phyloP scores from a whole-genome alignment of 2,329 filamentous ascomycete genomes.

The Fusarium staphyleae region DNA sequence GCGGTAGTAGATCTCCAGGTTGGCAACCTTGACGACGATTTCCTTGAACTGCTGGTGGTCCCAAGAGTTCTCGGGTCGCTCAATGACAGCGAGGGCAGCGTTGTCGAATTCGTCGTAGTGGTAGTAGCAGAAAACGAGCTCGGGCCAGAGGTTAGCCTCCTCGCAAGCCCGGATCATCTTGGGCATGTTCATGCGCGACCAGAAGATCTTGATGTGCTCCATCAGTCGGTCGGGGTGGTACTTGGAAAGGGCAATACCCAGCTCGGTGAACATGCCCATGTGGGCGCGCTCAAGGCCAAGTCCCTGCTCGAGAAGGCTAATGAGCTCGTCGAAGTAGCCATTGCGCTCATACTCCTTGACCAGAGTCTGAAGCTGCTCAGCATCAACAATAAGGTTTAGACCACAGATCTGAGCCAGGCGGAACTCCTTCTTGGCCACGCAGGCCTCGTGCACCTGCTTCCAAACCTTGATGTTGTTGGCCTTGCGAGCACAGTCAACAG shows the following conservation, averaged over 20 bases:
- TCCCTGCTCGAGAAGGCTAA: constrained; percentile 90
- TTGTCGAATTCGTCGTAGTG: constrained; percentile 99
- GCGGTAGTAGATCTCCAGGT: constrained; percentile 98
- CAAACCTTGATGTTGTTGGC: constrained; percentile 99
- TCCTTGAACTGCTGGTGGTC: constrained; percentile 99
- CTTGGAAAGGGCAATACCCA: constrained; percentile 90
- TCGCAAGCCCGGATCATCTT: constrained; percentile 95
- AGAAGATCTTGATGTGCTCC: constrained; percentile 99
- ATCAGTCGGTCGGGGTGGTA: constrained; percentile 96
- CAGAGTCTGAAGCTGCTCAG: constrained; percentile 89
- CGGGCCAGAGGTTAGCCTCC: constrained; percentile 95
- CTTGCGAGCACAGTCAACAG: constrained; percentile 96
- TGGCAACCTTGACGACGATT: constrained; percentile 95
- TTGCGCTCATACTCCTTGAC: constrained; percentile 97
- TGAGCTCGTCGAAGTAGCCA: constrained; percentile 98
- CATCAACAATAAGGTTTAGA: constrained; percentile 96
- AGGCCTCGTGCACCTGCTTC: constrained; percentile 98
- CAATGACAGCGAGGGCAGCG: constrained; percentile 95
- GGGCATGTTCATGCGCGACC: constrained; percentile 96
- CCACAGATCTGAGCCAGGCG: constrained; percentile 98
- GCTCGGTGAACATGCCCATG: constrained; percentile 95
- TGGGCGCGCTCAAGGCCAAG: constrained; percentile 90
- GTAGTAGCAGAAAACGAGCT: constrained; percentile 96
- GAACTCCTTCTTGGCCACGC: constrained; percentile 98
- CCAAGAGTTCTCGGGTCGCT: constrained; percentile 96